These are phyloP conservation scores for Metschnikowia peoriensis DNA, from an alignment of 805 yeast genomes.

Conservation along the genomic window DNA sequence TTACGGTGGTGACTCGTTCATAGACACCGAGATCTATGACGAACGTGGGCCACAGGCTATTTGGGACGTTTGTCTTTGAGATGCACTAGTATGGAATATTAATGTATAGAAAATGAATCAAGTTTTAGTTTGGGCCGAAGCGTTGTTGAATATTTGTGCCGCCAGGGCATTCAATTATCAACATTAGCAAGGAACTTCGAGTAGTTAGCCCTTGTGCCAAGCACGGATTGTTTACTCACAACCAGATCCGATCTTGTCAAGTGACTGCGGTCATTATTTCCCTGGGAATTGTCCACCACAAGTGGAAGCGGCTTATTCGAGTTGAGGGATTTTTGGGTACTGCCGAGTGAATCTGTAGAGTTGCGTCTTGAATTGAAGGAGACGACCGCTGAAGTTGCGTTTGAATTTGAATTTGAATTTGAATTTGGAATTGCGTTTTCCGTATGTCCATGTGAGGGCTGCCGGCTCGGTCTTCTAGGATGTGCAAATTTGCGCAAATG, in stretches of 20 bases:
- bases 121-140: not conserved
- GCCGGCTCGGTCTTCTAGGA: not conserved
- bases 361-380: not conserved
- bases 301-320: constrained; percentile 1
- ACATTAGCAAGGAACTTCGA: constrained; percentile 36
- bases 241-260: constrained; percentile 29
- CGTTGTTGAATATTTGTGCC: not conserved
- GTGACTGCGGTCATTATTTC: not conserved
- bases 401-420: not conserved
- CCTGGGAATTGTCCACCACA: not conserved
- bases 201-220: constrained; percentile 41
- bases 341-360: not conserved
- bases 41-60: constrained; percentile 79
- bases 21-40: constrained; percentile 67
- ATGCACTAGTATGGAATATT: not conserved
- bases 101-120: constrained; percentile 1
- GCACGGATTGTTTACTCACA: constrained; percentile 33
- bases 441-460: not conserved
- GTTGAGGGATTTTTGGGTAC: not conserved
- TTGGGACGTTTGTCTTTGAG: constrained; percentile 54
- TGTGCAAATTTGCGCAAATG: not conserved
- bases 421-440: not conserved
- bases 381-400: not conserved
- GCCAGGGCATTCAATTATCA: not conserved
- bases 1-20: constrained; percentile 59